Evolutionary conservation across 768 basidiomycete species (phyloP), one percentile per base, ranked within the genome.

Genomic region (Glaciozyma antarctica): DNA sequence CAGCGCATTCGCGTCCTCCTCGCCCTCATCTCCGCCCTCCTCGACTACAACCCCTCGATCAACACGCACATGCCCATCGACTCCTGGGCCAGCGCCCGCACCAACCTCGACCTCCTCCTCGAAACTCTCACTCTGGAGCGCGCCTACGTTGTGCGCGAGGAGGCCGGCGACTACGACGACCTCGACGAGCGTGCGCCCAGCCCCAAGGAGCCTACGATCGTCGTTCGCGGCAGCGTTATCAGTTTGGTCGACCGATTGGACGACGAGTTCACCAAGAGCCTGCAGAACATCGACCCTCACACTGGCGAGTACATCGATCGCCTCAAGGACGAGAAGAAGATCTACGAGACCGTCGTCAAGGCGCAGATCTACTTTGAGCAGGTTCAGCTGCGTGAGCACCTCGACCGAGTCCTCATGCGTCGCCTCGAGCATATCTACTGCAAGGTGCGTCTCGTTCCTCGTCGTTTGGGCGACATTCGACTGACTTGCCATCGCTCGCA

Each of bases 271-370:
- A 97, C 92, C 52, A 88, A 88, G 75, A 92, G 90, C 73, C 78
- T 99, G 43, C 95, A 98, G 82, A 91, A 97, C 74, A 91, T 95
- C 69, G 95, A 99, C 73, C 94, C 95, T 12, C 95, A 99, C 75
- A 92, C 95, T 3, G 90, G 88, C n/a, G 95, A 99, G 77, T 99
- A 99, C 75, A 88, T 99, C 52, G 95, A 97, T 75, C 84, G 95
- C 56, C 80, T 99, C 63, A 91, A 91, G 78, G 92, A 98, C 75
- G 97, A 98, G 79, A 90, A 91, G 74, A 85, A 86, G 21, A 82
- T 99, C 28, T 99, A 98, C 77, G 83, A 85, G 75, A 92, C 90
- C 41, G 90, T 99, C 70, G 90, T 89, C 77, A 87, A 88, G 58
- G 87, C 92, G 0, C 90, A 97, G 77, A 84, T 86, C 15, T 86